phyloP scores from a whole-genome alignment of 257 asterid species.

The Nyctanthes arbortristis region DNA sequence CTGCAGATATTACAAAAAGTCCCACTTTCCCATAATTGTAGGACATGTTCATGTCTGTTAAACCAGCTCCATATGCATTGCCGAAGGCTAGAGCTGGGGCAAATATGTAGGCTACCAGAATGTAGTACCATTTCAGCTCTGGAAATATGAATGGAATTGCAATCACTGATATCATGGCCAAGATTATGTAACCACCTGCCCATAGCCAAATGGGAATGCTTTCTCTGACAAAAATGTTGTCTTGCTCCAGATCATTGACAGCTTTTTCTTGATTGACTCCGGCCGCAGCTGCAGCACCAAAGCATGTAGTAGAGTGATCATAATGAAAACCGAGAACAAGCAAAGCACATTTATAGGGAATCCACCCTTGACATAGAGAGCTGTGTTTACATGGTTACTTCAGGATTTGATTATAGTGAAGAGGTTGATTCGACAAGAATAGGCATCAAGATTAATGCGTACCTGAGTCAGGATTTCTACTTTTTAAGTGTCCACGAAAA shows the following conservation, averaged over 20 bases:
- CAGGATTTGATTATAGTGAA: background rate
- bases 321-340: background rate
- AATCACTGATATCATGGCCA: background rate
- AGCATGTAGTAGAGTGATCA: background rate
- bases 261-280: constrained; percentile 1
- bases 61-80: too few relatives aligned
- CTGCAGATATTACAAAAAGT: too few relatives aligned
- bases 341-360: too few relatives aligned
- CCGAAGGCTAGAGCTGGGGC: too few relatives aligned
- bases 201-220: constrained; percentile 37
- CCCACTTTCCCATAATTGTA: background rate
- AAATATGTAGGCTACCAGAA: too few relatives aligned
- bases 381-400: background rate
- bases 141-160: too few relatives aligned
- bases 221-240: constrained; percentile 33
- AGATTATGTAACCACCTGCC: constrained; percentile 22
- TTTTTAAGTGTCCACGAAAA: constrained; percentile 34
- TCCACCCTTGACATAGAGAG: too few relatives aligned
- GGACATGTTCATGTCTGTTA: background rate
- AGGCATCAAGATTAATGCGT: constrained; percentile 18
- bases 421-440: too few relatives aligned
- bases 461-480: constrained; percentile 42
- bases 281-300: too few relatives aligned
- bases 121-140: too few relatives aligned
- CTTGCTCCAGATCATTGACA: background rate